Conservation (phyloP, 495 filamentous ascomycete genomes). For the Tuber magnatum region DNA sequence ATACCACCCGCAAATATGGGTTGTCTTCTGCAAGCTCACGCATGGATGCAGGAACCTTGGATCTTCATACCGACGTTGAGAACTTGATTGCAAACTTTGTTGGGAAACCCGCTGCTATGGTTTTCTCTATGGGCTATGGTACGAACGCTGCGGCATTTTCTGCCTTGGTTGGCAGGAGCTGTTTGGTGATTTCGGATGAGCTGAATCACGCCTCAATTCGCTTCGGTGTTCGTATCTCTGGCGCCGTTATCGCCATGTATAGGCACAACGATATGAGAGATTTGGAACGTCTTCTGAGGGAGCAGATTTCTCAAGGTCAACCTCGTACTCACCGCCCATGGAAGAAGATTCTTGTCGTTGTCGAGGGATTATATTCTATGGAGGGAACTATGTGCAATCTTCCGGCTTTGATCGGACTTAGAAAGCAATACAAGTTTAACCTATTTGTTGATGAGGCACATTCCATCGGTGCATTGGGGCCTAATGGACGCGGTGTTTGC, state of each 20-base stretch:
- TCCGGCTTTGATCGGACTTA: constrained; percentile 73
- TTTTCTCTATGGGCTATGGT: constrained; percentile 97
- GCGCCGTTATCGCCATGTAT: constrained; percentile 89
- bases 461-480: constrained; percentile 88
- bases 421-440: constrained; percentile 91
- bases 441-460: constrained; percentile 96
- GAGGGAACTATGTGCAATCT: constrained; percentile 97
- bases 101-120: constrained; percentile 86
- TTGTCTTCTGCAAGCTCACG: constrained; percentile 73
- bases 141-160: constrained; percentile 91
- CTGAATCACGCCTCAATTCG: constrained; percentile 96
- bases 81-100: constrained; percentile 81
- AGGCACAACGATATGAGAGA: constrained; percentile 94
- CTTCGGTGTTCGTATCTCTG: constrained; percentile 85
- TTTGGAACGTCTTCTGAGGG: constrained; percentile 73
- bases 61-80: constrained; percentile 82
- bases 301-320: constrained; percentile 90
- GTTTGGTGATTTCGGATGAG: constrained; percentile 90
- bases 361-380: constrained; percentile 98
- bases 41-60: constrained; percentile 75
- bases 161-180: constrained; percentile 81
- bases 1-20: constrained; percentile 73
- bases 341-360: constrained; percentile 96
- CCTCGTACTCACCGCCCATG: constrained; percentile 94
- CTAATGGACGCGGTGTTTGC: constrained; percentile 82